phyloP scores from a whole-genome alignment of 257 asterid genomes.

The Gentiana straminea region DNA sequence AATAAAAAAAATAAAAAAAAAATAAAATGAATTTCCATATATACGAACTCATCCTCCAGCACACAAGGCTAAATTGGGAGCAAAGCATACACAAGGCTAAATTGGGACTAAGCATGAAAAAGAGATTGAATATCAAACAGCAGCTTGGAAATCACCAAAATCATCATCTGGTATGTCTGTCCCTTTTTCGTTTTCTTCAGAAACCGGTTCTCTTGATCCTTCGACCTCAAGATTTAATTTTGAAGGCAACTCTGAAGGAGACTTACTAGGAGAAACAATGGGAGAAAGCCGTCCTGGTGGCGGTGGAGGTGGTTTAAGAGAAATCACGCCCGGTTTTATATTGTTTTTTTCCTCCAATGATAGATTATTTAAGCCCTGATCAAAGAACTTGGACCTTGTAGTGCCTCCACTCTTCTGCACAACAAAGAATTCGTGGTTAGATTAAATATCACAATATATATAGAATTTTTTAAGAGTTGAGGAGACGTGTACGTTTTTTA shows the following conservation, averaged over 20 bases:
- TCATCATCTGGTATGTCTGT: slow-evolving; percentile 62
- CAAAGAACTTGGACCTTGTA: slow-evolving; percentile 66
- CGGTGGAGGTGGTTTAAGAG: slow-evolving; percentile 62
- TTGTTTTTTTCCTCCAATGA: slow-evolving; percentile 50
- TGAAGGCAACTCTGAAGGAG: slow-evolving; percentile 31
- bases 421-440: neutral
- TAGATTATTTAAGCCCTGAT: slow-evolving; percentile 68
- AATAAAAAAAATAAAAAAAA: too few species aligned
- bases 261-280: slow-evolving; percentile 24
- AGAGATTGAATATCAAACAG: slow-evolving; percentile 29
- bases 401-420: slow-evolving; percentile 50
- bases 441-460: neutral
- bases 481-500: slow-evolving; percentile 48
- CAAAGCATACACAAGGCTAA: too few species aligned
- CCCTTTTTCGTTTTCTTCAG: slow-evolving; percentile 21
- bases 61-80: too few species aligned
- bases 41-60: too few species aligned
- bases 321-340: slow-evolving; percentile 28
- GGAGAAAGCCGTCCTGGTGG: slow-evolving; percentile 67
- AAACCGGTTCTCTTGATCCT: slow-evolving; percentile 21
- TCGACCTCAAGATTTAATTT: slow-evolving; percentile 23
- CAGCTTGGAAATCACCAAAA: slow-evolving; percentile 97
- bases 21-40: too few species aligned
- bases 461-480: slow-evolving; percentile 1
- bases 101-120: too few species aligned